A percentile compares a stretch with the other conserved stretches of the same genome.
phyloP scores from a whole-genome alignment of 371 early-diverging fungal species.

The Syncephalastrum sp. region DNA sequence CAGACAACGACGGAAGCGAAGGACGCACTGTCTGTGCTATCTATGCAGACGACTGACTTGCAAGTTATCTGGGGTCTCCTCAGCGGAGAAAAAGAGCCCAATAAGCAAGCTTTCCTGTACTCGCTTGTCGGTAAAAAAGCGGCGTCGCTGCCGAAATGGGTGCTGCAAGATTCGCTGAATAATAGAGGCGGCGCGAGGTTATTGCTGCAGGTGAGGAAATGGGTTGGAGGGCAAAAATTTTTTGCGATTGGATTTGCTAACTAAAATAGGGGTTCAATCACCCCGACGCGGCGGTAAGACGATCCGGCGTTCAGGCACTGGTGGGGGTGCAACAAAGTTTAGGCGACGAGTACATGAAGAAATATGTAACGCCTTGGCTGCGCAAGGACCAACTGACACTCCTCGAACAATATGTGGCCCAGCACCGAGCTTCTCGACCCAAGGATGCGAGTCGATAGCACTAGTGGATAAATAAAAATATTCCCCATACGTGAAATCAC shows the following conservation, averaged over 20 bases:
- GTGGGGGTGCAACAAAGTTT: conserved; percentile 22
- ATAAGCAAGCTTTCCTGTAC: conserved; percentile 3
- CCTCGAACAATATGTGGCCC: conserved; percentile 16
- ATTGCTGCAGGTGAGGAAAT: conserved; percentile 13
- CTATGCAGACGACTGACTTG: background rate
- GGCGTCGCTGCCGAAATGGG: conserved; percentile 3
- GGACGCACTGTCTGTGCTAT: background rate
- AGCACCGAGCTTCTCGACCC: too few species aligned
- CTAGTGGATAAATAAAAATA: too few species aligned
- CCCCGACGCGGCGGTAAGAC: conserved; percentile 16
- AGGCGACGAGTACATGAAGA: conserved; percentile 21
- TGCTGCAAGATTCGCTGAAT: conserved; percentile 11
- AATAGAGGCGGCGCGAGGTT: conserved; percentile 8
- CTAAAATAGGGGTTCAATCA: conserved; percentile 22
- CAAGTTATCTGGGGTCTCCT: conserved; percentile 3
- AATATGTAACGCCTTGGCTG: conserved; percentile 15
- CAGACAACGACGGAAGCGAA: background rate
- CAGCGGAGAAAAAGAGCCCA: background rate
- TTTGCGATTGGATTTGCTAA: too few species aligned
- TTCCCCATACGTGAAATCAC: conserved; percentile 3
- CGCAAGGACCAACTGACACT: conserved; percentile 25
- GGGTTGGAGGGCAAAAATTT: background rate
- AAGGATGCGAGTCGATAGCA: too few species aligned
- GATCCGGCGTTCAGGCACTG: conserved; percentile 27
- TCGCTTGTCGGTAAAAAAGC: conserved; percentile 11